Conservation (phyloP, 345 rosid genomes). For the Mercurialis annua region DNA sequence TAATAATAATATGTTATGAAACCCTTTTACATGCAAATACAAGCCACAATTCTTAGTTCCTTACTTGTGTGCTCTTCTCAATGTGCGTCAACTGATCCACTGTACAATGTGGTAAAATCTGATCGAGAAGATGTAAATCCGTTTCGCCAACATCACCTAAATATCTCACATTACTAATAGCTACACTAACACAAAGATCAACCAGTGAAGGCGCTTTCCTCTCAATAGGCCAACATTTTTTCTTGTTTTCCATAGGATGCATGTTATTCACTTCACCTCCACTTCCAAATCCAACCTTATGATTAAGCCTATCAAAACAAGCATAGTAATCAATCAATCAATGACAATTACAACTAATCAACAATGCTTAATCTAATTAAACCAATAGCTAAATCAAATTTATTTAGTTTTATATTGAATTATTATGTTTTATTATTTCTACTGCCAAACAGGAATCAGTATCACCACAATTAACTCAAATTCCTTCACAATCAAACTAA, state of each 20-base stretch:
- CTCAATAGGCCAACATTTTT: not conserved
- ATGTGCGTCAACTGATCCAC: constrained; percentile 71
- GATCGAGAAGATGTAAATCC: constrained; percentile 66
- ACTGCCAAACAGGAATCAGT: not conserved
- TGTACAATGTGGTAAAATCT: constrained; percentile 68
- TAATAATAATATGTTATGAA: not conserved
- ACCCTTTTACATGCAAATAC: not conserved
- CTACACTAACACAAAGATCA: constrained; percentile 67
- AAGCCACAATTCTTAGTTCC: too few relatives aligned
- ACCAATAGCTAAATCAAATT: not conserved
- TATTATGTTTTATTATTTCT: not conserved
- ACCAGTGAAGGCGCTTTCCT: constrained; percentile 62
- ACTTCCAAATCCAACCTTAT: not conserved
- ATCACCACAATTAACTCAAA: not conserved
- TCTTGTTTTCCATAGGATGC: constrained; percentile 4
- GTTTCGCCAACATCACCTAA: constrained; percentile 90
- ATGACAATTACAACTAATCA: not conserved
- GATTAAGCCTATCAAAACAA: not conserved
- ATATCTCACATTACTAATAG: constrained; percentile 53
- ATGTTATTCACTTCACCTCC: constrained; percentile 14
- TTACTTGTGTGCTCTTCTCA: constrained; percentile 62
- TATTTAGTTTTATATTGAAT: not conserved
- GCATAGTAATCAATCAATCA: not conserved
- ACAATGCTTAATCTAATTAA: not conserved
- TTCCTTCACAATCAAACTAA: not conserved